A percentile compares a stretch with the other conserved stretches of the same genome.
These are phyloP conservation scores for Kazachstania viticola DNA, from an alignment of 805 yeast species.

Conservation along the genomic window DNA sequence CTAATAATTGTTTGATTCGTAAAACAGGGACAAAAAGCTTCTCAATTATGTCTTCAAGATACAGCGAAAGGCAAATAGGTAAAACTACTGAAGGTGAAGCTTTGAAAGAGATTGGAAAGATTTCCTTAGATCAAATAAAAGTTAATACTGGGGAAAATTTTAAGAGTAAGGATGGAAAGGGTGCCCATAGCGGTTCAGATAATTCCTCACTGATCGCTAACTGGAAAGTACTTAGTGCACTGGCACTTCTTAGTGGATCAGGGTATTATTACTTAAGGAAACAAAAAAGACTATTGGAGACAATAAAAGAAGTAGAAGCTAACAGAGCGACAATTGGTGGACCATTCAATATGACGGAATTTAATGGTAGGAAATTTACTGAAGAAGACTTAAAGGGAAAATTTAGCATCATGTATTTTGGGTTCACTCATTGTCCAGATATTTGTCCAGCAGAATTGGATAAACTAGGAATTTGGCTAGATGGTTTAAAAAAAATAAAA, in stretches of 20 bases:
- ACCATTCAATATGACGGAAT: constrained; percentile 62
- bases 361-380: constrained; percentile 62
- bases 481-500: constrained; percentile 48
- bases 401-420: constrained; percentile 78
- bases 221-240: constrained; percentile 67
- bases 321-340: constrained; percentile 79
- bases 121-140: constrained; percentile 1
- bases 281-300: constrained; percentile 63
- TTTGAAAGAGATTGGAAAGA: constrained; percentile 1
- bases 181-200: not conserved
- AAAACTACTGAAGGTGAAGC: not conserved
- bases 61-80: no score
- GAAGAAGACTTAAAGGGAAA: constrained; percentile 63
- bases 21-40: no score
- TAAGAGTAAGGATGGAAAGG: not conserved
- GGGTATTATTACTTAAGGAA: constrained; percentile 57
- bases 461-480: constrained; percentile 59
- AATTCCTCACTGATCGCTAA: constrained; percentile 44
- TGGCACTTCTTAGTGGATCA: constrained; percentile 51
- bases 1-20: no score
- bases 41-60: no score
- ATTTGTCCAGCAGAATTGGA: constrained; percentile 97
- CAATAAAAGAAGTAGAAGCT: constrained; percentile 71
- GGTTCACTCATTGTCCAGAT: constrained; percentile 95
- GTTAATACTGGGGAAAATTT: constrained; percentile 1